Evolutionary conservation across 805 yeast genomes (phyloP), one percentile per base, ranked within the genome.

Genomic region (Zygosaccharomyces siamensis): DNA sequence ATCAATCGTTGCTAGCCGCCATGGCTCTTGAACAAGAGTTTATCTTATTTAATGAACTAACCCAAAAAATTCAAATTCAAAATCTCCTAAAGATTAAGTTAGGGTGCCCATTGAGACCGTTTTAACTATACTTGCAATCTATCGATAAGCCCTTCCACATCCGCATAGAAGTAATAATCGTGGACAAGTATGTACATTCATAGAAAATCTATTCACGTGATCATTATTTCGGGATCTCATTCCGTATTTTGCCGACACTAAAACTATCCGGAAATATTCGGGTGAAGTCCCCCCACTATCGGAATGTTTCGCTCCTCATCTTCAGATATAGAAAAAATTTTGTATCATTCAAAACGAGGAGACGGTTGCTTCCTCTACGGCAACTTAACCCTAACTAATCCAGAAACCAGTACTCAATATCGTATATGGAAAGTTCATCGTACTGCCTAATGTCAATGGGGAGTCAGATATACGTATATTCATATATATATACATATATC

Each of bases 401-500:
- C 16, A 14, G 12, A 33, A 33, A 16, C 37, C 16, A 16, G 16
- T 16, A 33, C 16, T 33, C 21, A 14, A 16, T 14, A 33, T 33
- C 37, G 16, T 33, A 33, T 33, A 33, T 33, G 16, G 20, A 18
- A 18, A 18, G 20, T 18, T 18, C 10, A 7, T 16, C 4, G 3
- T 14, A 33, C 16, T 10, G 8, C 28, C 28, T 26, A 26, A 10
- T 26, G 8, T 18, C 11, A 14, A 14, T 16, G 12, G 23, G 23
- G 14, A n/a, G 28, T 31, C 16, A 11, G 8, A 7, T 12, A 7
- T 18, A n/a, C 7, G 12, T 21, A 16, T 30, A 16, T 23, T 23
- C 31, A 39, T 39, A 23, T 39, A 24, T 23, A 39, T 39, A 39
- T 23, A 39, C 24, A 39, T 39, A 39, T 39, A 18, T 20, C 16